Conservation (phyloP, 495 filamentous ascomycete species). For the Aspergillus bridgeri region DNA sequence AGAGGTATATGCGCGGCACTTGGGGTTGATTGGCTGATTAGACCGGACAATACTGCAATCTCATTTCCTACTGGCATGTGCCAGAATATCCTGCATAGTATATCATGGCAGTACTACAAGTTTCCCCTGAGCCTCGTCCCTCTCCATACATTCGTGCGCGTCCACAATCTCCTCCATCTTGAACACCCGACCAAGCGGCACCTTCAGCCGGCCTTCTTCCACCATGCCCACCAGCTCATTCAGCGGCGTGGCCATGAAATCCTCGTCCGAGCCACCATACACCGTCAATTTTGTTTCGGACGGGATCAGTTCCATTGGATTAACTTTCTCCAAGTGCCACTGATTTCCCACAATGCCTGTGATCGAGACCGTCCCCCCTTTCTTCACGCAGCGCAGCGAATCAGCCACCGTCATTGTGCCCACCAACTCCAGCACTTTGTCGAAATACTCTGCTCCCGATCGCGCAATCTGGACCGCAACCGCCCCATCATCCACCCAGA, state of each 20-base stretch:
- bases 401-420: constrained; percentile 40
- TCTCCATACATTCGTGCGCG: constrained; percentile 43
- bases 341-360: constrained; percentile 50
- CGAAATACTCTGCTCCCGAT: constrained; percentile 29
- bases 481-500: constrained; percentile 39
- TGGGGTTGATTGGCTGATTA: too few species aligned
- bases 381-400: constrained; percentile 35
- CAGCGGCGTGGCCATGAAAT: constrained; percentile 48
- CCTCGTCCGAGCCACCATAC: constrained; percentile 39
- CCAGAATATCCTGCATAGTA: too few species aligned
- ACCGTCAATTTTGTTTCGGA: constrained; percentile 40
- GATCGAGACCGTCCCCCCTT: constrained; percentile 46
- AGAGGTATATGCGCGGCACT: too few species aligned
- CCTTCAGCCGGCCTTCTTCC: constrained; percentile 33
- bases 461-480: constrained; percentile 34
- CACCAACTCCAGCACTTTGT: constrained; percentile 50
- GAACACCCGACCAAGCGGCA: constrained; percentile 46
- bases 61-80: background rate
- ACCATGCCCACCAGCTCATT: constrained; percentile 39
- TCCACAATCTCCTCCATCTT: constrained; percentile 49
- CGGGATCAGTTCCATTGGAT: constrained; percentile 45
- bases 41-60: background rate
- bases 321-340: constrained; percentile 43
- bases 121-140: constrained; percentile 36
- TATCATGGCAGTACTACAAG: constrained; percentile 27